Evolutionary conservation across 106 monocot species (phyloP).

Genomic region (Iris macrosiphon): DNA sequence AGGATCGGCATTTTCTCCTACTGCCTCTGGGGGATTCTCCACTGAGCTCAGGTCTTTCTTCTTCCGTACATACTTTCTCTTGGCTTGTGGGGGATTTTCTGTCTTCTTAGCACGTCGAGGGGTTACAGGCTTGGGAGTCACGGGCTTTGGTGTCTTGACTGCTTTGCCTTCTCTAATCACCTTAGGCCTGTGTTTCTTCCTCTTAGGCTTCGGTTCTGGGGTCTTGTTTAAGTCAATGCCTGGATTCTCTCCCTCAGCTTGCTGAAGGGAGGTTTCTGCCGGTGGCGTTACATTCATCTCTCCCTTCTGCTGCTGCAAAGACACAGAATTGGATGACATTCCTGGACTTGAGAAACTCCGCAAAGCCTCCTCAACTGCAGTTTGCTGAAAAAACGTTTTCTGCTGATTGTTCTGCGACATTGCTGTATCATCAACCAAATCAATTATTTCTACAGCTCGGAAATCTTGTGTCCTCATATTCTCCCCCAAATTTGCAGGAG

Average conservation of each 20-base stretch:
- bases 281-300: background rate
- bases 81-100: background rate
- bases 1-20: slow-evolving; percentile 1
- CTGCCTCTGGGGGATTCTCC: background rate
- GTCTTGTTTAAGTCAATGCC: slow-evolving; percentile 49
- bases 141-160: slow-evolving; percentile 29
- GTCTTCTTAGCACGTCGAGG: slow-evolving; percentile 2
- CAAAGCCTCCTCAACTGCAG: too few species aligned
- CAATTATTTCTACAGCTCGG: slow-evolving; percentile 1
- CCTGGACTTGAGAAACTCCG: slow-evolving; percentile 11
- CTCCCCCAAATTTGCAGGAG: slow-evolving; percentile 3
- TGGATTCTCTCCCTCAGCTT: slow-evolving; percentile 13
- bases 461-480: background rate
- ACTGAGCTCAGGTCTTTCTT: slow-evolving; percentile 10
- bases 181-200: slow-evolving; percentile 75
- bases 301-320: background rate
- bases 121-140: slow-evolving; percentile 26
- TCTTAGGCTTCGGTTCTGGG: slow-evolving; percentile 38
- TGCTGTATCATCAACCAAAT: background rate
- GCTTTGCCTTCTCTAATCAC: slow-evolving; percentile 65
- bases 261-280: background rate
- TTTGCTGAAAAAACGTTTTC: background rate
- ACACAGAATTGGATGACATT: background rate
- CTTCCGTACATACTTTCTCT: slow-evolving; percentile 20
- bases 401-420: background rate